Conservation (phyloP, 2,329 filamentous ascomycete genomes). For the Aureobasidium lini region DNA sequence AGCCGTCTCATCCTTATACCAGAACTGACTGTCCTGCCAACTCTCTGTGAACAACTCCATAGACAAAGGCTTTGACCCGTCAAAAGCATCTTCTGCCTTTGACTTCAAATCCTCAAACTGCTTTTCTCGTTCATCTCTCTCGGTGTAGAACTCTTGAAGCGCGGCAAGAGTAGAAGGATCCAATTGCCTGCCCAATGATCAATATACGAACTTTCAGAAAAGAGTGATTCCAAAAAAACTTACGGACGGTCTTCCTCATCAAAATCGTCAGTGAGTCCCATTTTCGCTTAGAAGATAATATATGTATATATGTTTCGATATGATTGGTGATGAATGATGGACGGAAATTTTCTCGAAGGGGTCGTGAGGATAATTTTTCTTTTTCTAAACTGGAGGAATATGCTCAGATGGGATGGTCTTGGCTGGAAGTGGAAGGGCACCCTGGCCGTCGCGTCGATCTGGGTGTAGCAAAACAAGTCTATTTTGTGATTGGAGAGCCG, state of each 20-base stretch:
- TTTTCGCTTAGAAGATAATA: neutral
- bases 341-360: neutral
- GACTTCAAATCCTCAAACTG: slow-evolving; percentile 62
- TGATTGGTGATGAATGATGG: neutral
- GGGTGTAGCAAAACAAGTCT: neutral
- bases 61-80: slow-evolving; percentile 32
- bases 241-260: slow-evolving; percentile 18
- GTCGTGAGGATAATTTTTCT: neutral
- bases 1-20: slow-evolving; percentile 67
- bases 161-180: slow-evolving; percentile 59
- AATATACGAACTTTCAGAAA: neutral
- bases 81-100: slow-evolving; percentile 50
- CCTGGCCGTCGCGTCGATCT: neutral
- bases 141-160: slow-evolving; percentile 66
- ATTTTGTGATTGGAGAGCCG: neutral
- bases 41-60: slow-evolving; percentile 73
- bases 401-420: neutral
- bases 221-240: neutral
- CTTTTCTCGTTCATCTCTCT: slow-evolving; percentile 59
- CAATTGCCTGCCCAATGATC: slow-evolving; percentile 44
- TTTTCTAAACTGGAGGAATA: neutral
- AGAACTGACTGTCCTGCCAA: slow-evolving; percentile 80
- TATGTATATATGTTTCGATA: neutral
- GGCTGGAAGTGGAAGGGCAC: neutral
- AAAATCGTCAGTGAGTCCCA: slow-evolving; percentile 8